phyloP scores from a whole-genome alignment of 345 rosid species.

The Microthlaspi erraticum region DNA sequence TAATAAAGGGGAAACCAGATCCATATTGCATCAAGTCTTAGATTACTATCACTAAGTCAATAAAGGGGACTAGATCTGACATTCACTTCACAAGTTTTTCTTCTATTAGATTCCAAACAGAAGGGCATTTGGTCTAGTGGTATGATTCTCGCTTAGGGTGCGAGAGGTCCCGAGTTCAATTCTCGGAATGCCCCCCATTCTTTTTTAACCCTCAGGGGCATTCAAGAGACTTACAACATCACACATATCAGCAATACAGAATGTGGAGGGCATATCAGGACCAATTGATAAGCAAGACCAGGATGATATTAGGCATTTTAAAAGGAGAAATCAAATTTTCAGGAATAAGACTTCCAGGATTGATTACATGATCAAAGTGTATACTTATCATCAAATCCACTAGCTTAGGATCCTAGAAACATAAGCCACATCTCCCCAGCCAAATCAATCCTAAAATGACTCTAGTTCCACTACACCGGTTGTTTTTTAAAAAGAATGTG shows the following conservation, averaged over 20 bases:
- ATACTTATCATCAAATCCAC: conserved; percentile 13
- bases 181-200: conserved; percentile 44
- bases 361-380: not conserved
- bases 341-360: not conserved
- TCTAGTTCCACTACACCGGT: not conserved
- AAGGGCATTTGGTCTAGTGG: conserved; percentile 84
- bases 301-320: too few relatives aligned
- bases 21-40: not conserved
- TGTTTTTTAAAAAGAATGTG: not conserved
- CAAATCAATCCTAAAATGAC: not conserved
- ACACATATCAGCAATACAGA: too few relatives aligned
- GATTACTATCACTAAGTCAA: not conserved
- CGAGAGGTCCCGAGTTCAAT: conserved; percentile 81
- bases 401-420: conserved; percentile 8
- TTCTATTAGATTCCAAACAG: not conserved
- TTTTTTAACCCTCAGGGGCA: not conserved
- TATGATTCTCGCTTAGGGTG: conserved; percentile 85
- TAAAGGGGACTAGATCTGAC: conserved; percentile 2
- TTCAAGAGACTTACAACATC: conserved; percentile 6
- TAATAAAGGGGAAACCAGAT: not conserved
- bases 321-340: not conserved
- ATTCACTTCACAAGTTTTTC: conserved; percentile 1
- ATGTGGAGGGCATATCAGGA: not conserved
- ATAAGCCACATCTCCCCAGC: not conserved
- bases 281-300: not conserved